Conservation (phyloP, 345 rosid species). For the Nephelium lappaceum region DNA sequence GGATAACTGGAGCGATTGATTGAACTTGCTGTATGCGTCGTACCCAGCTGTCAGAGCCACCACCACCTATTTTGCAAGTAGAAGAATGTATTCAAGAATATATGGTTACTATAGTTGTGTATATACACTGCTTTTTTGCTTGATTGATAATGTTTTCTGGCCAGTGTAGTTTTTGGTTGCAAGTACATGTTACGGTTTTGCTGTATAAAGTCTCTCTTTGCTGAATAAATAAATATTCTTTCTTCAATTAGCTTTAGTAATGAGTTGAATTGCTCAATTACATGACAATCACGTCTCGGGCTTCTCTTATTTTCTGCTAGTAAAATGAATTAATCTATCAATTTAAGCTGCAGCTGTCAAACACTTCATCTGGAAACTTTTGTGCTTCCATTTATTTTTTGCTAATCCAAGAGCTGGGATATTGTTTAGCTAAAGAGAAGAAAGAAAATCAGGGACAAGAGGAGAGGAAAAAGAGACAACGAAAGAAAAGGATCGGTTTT, state of each 20-base stretch:
- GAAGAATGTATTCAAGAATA: not conserved
- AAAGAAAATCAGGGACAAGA: not conserved
- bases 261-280: not conserved
- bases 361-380: not conserved
- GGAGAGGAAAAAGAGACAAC: not conserved
- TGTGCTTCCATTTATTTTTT: not conserved
- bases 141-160: not conserved
- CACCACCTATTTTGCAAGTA: not conserved
- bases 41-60: not conserved
- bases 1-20: constrained; percentile 79
- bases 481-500: not conserved
- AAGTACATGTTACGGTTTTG: not conserved
- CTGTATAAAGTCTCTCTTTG: not conserved
- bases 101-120: not conserved
- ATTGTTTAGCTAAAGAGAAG: not conserved
- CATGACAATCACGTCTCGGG: not conserved
- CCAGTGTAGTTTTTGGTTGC: not conserved
- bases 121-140: not conserved
- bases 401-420: not conserved
- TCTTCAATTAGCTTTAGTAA: not conserved
- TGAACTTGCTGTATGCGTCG: not conserved
- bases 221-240: not conserved
- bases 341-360: not conserved
- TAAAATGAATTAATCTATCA: not conserved
- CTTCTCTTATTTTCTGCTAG: not conserved